Conservation (phyloP, 257 asterid species). For the Lithospermum erythrorhizon region DNA sequence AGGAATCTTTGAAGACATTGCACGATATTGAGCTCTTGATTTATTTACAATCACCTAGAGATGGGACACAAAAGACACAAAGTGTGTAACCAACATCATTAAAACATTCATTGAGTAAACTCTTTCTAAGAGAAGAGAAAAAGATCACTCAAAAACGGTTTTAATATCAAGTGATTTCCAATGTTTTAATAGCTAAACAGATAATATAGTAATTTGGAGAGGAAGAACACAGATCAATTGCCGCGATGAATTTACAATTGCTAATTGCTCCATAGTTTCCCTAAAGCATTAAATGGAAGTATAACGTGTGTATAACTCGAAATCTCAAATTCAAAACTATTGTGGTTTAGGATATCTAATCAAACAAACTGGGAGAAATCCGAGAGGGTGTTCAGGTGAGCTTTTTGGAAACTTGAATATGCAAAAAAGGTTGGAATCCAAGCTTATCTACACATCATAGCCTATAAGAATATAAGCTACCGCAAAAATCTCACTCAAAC, state of each 20-base stretch:
- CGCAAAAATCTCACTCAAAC: background rate
- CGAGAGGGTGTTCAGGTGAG: background rate
- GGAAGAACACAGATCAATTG: background rate
- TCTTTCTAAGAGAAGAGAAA: background rate
- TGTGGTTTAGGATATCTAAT: background rate
- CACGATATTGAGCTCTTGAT: conserved; percentile 73
- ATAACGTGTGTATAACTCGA: background rate
- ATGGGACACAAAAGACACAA: conserved; percentile 8
- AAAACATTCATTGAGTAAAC: background rate
- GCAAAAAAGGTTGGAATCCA: background rate
- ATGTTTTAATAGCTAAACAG: too few species aligned
- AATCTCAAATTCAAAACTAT: background rate
- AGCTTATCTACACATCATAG: background rate
- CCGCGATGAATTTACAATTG: background rate
- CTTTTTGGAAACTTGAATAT: background rate
- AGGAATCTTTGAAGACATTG: conserved; percentile 47
- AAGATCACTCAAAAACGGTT: background rate
- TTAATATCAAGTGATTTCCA: background rate
- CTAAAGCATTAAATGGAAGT: background rate
- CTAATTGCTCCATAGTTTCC: background rate
- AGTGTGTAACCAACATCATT: background rate
- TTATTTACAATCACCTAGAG: conserved; percentile 79
- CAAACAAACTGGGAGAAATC: background rate
- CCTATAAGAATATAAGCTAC: background rate
- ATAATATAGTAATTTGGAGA: background rate